Percentiles rank a stretch among this genome's conserved stretches.
These are phyloP conservation scores for Sclerotinia glacialis DNA, from an alignment of 2,329 filamentous ascomycete species.

Conservation along the genomic window DNA sequence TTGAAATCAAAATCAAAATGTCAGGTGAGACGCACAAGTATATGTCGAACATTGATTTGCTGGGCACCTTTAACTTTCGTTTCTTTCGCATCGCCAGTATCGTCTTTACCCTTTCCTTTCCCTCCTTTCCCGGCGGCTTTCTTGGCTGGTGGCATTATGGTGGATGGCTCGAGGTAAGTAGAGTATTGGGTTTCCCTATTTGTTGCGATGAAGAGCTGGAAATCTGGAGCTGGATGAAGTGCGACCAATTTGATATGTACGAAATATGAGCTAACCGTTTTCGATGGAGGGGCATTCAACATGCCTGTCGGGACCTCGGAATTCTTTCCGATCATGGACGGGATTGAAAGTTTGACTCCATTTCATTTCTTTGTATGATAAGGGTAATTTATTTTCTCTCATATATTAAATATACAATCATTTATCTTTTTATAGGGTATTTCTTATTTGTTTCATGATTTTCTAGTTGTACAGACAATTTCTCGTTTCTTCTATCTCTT, in stretches of 20 bases:
- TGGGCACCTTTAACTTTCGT: conserved; percentile 59
- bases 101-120: conserved; percentile 38
- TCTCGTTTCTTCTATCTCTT: not conserved
- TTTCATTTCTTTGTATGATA: not conserved
- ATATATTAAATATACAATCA: not conserved
- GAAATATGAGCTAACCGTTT: not conserved
- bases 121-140: conserved; percentile 35
- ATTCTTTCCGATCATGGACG: not conserved
- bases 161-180: not conserved
- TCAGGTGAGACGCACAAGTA: conserved; percentile 41
- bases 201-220: not conserved
- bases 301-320: conserved; percentile 1
- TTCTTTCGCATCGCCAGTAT: conserved; percentile 41
- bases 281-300: conserved; percentile 5
- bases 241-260: not conserved
- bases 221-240: not conserved
- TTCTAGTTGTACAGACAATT: not conserved
- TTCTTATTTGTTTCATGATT: not conserved
- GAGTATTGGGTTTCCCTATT: not conserved
- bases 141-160: conserved; percentile 36
- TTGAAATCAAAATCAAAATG: not conserved
- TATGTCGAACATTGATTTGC: conserved; percentile 72
- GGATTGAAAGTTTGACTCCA: not conserved
- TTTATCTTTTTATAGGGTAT: not conserved
- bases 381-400: not conserved